Base-by-base conservation (phyloP, 495 filamentous ascomycete species). In the Alectoria sarmentosa region DNA sequence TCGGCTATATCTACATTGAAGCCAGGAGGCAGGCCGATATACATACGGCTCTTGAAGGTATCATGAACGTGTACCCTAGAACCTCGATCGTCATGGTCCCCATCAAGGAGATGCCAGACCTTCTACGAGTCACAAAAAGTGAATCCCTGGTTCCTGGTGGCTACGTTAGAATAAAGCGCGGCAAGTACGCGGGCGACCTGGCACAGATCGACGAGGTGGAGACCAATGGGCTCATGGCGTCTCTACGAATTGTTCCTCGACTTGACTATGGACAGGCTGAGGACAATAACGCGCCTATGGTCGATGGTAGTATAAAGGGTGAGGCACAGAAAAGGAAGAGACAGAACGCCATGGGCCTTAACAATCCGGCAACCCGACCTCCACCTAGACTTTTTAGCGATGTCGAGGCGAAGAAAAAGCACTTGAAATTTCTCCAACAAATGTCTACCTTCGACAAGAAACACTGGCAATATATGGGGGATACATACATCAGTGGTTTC, bases 31-130 rank as follows among this genome's bases (percentile, higher is more conserved):
- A 93, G 72, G 86, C 88, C 49, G 94, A 97, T 74, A 87, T 99
- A 61, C 77, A 91, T 74, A 76, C 85, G 14, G 89, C 89, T 7
- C 77, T 94, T 39, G 89, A 96, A 56, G 90, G 87, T 13, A 83
- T 98, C 67, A 84, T 87, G 63, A 89, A 92, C 72, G 87, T 90
- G 36, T 98, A 96, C 72, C 88, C 90, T 23, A 81, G 90, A 56
- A 86, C 84, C 34, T 94, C 92, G 74, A 83, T 91, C 74, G 82
- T 90, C 42, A 75, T 96, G 41, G 90, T 98, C 52, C 90, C 92
- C n/a, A 90, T 98, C 69, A 92, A 92, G 74, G 95, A 99, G 75
- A 95, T 96, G 88, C 92, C 95, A 0, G 94, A 97, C 75, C 85
- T 99, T 13, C 77, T 99, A n/a, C 84, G 90, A 34, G 90, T 92